Base-by-base conservation (phyloP, 306 rosid species). In the Quercus robur region DNA sequence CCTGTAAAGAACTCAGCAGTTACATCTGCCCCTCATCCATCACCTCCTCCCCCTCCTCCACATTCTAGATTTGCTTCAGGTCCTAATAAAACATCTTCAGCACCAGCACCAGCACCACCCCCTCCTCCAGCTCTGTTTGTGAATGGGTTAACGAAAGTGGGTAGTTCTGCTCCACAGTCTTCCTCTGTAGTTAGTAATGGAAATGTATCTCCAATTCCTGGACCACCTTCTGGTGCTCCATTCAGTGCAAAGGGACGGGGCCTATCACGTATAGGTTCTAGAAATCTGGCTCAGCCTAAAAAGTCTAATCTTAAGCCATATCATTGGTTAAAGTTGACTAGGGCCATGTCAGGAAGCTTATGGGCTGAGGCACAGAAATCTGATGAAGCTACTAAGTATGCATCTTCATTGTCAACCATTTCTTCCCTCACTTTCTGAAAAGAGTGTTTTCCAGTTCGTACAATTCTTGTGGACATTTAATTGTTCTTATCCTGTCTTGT, bases 291-390 rank as follows among this genome's bases (percentile, higher is more conserved):
- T 78, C 93, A 86, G 57, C 61, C 90, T 83, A 93, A 80, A 86
- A 91, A 89, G 82, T 80, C 83, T 83, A 91, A 91, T 87, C 84
- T 96, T 71, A 96, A 93, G 86, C 99, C 99, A 75, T 96, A 96
- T 81, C 99, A 93, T 82, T 96, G 99, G 99, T 79, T 96, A 78
- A 96, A 96, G 77, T 79, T 96, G 83, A 93, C 99, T 46, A 86
- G 98, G 86, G 99, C 92, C 49, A 89, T 91, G 97, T 97, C 90
- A 52, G 99, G 99, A 80, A 96, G 99, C 84, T 87, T 96, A 75
- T 96, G 99, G 99, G 99, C 97, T 19, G 99, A 96, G 79, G 80
- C 97, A 56, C 98, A 91, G 52, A 93, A 88, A 79, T 77, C 87
- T 63, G 97, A 90, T 83, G 99, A 95, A 77, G 87, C 88, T 75